Conservation (phyloP, 2,329 filamentous ascomycete species). For the Pseudogymnoascus sp. region DNA sequence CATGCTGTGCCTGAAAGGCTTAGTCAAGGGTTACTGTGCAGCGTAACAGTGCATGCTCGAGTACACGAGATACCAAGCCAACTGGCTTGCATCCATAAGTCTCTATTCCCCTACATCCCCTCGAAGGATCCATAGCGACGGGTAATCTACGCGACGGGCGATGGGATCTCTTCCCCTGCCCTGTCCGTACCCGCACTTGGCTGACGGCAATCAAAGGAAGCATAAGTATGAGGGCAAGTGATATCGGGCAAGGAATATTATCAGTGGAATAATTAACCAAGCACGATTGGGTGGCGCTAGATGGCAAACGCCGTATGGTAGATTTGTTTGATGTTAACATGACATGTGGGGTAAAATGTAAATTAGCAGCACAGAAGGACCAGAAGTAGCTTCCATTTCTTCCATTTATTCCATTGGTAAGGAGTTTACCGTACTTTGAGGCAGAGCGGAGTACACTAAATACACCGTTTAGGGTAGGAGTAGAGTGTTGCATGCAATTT, state of each 20-base stretch:
- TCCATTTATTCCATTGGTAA: constrained; percentile 2
- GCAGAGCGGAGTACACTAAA: neutral
- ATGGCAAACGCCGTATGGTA: neutral
- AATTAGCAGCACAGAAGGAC: neutral
- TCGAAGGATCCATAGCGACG: neutral
- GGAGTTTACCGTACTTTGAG: neutral
- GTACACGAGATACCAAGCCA: no score
- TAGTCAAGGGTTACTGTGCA: constrained; percentile 1
- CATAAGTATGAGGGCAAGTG: neutral
- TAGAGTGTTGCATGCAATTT: neutral
- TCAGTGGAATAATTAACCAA: constrained; percentile 1
- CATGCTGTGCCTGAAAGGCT: neutral
- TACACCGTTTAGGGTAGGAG: neutral
- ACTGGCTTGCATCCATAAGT: neutral
- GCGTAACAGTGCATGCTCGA: neutral
- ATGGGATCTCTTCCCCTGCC: neutral
- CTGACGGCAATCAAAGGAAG: neutral
- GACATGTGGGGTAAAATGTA: neutral
- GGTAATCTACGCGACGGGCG: constrained; percentile 3
- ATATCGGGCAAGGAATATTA: neutral
- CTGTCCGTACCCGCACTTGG: neutral
- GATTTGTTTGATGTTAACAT: neutral
- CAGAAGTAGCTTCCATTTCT: neutral
- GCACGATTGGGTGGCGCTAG: neutral
- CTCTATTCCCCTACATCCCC: neutral